phyloP scores from a whole-genome alignment of 2,329 filamentous ascomycete genomes.

The Arthroderma sp. region DNA sequence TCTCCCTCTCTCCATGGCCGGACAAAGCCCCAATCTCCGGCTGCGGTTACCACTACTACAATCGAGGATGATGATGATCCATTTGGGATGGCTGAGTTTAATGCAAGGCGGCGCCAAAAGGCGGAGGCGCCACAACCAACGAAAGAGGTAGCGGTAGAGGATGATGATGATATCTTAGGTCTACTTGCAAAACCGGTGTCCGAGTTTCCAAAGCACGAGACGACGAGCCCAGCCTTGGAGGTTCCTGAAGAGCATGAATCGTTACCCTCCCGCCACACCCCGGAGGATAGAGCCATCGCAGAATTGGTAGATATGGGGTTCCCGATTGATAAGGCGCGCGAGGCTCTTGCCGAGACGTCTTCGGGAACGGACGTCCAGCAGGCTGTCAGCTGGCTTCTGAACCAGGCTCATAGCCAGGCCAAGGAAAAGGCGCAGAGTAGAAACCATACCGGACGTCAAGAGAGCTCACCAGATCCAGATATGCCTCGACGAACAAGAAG shows the following conservation, averaged over 20 bases:
- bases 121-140: slow-evolving; percentile 34
- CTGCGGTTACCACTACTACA: slow-evolving; percentile 12
- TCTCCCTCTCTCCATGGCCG: slow-evolving; percentile 18
- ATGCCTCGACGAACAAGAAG: slow-evolving; percentile 1
- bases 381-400: slow-evolving; percentile 60
- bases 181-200: slow-evolving; percentile 48
- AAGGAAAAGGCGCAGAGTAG: slow-evolving; percentile 49
- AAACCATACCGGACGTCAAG: slow-evolving; percentile 31
- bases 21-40: neutral
- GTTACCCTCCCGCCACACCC: slow-evolving; percentile 25
- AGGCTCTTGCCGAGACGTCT: slow-evolving; percentile 9
- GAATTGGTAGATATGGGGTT: slow-evolving; percentile 95
- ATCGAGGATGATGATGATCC: slow-evolving; percentile 67
- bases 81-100: slow-evolving; percentile 58
- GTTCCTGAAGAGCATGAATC: slow-evolving; percentile 9
- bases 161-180: slow-evolving; percentile 54
- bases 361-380: slow-evolving; percentile 11
- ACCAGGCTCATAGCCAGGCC: slow-evolving; percentile 76
- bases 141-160: slow-evolving; percentile 27
- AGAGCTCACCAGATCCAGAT: slow-evolving; percentile 7
- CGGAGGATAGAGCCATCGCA: slow-evolving; percentile 66
- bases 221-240: slow-evolving; percentile 15
- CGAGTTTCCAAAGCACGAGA: slow-evolving; percentile 29
- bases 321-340: slow-evolving; percentile 60
- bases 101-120: slow-evolving; percentile 37